Percentiles rank a stretch among this genome's conserved stretches.
Evolutionary conservation across 2,329 filamentous ascomycete species (phyloP).

Genomic region (Coniochaeta pulveracea): DNA sequence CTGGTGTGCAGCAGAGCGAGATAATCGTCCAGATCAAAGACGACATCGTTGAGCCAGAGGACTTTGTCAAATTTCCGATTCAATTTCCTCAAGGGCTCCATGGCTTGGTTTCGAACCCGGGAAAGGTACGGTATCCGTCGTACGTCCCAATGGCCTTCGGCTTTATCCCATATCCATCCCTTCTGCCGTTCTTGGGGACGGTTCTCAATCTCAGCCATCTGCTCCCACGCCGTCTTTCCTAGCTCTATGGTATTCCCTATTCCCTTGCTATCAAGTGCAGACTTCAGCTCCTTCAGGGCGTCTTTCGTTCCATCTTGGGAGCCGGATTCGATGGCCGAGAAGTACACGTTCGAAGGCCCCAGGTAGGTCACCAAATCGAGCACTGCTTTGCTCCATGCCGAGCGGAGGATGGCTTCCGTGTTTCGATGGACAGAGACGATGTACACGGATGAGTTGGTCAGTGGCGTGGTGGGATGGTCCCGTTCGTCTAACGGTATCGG

Average conservation of each 20-base stretch:
- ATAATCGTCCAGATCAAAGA: slow-evolving; percentile 44
- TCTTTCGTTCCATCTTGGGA: slow-evolving; percentile 57
- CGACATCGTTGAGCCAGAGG: slow-evolving; percentile 50
- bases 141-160: slow-evolving; percentile 39
- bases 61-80: slow-evolving; percentile 44
- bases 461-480: not conserved
- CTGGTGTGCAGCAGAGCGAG: slow-evolving; percentile 41
- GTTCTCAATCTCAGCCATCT: slow-evolving; percentile 41
- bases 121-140: slow-evolving; percentile 60
- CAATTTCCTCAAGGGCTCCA: slow-evolving; percentile 42
- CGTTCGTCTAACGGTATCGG: not conserved
- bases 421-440: slow-evolving; percentile 45
- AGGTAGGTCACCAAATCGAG: slow-evolving; percentile 42
- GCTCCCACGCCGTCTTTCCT: slow-evolving; percentile 40
- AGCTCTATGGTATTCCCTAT: slow-evolving; percentile 45
- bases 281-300: slow-evolving; percentile 45
- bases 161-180: slow-evolving; percentile 50
- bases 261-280: slow-evolving; percentile 33
- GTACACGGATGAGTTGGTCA: not conserved
- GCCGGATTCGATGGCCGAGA: slow-evolving; percentile 57
- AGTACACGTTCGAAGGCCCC: slow-evolving; percentile 50
- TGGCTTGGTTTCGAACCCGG: slow-evolving; percentile 47
- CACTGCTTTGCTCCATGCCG: slow-evolving; percentile 48
- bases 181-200: slow-evolving; percentile 24
- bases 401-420: slow-evolving; percentile 45